These are phyloP conservation scores for Aspergillus vadensis DNA, from an alignment of 2,329 filamentous ascomycete genomes.

Conservation along the genomic window DNA sequence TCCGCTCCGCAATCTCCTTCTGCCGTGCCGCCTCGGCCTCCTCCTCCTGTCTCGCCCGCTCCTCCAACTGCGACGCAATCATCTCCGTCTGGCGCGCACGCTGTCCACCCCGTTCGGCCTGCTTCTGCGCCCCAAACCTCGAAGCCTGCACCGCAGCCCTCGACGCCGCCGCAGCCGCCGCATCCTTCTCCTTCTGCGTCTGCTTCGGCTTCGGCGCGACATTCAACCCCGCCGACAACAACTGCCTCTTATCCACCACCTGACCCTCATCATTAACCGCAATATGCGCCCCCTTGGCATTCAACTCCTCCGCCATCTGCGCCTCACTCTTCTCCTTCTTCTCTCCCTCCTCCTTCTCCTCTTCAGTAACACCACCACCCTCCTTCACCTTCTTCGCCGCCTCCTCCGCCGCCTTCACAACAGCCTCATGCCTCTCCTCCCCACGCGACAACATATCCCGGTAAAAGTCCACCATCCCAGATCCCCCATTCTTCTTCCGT, in stretches of 20 bases:
- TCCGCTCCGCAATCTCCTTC: conserved; percentile 56
- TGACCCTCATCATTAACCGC: conserved; percentile 66
- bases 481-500: conserved; percentile 50
- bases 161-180: conserved; percentile 20
- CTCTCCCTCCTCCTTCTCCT: conserved; percentile 30
- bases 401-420: conserved; percentile 57
- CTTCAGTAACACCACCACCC: conserved; percentile 30
- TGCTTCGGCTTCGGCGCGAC: conserved; percentile 57
- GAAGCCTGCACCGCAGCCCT: conserved; percentile 20
- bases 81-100: conserved; percentile 61
- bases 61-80: conserved; percentile 62
- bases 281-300: conserved; percentile 54
- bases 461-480: conserved; percentile 64
- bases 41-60: conserved; percentile 55
- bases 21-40: conserved; percentile 60
- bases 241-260: conserved; percentile 64
- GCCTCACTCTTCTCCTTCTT: conserved; percentile 51
- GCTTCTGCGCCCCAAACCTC: conserved; percentile 31
- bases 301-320: conserved; percentile 59
- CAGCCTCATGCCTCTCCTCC: conserved; percentile 59
- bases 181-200: conserved; percentile 19
- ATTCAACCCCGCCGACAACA: conserved; percentile 64
- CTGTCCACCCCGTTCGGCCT: conserved; percentile 46
- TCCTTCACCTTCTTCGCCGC: conserved; percentile 38
- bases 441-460: conserved; percentile 60